Percentiles rank a stretch among this genome's conserved stretches.
Evolutionary conservation across 257 asterid species (phyloP).

Genomic region (Ehretia macrophylla): DNA sequence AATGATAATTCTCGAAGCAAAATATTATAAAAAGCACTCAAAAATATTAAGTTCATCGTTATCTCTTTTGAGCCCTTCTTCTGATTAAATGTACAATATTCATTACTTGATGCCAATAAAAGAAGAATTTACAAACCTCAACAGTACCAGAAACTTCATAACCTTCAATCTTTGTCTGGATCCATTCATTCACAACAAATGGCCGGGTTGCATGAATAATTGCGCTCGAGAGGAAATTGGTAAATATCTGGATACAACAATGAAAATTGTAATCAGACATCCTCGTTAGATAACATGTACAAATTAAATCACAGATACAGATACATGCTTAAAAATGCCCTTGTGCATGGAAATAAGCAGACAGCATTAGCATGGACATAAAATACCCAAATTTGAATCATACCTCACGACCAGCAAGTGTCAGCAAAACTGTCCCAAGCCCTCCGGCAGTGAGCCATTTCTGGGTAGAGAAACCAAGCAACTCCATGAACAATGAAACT

Average conservation of each 20-base stretch:
- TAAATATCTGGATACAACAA: slow-evolving; percentile 67
- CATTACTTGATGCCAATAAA: not conserved
- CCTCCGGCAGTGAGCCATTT: slow-evolving; percentile 99
- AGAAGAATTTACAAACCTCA: slow-evolving; percentile 51
- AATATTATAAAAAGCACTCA: too few species aligned
- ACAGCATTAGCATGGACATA: not conserved
- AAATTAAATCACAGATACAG: not conserved
- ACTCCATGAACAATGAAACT: slow-evolving; percentile 88
- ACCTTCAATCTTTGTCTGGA: slow-evolving; percentile 94
- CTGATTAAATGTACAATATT: not conserved
- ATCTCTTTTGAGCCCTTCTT: slow-evolving; percentile 1
- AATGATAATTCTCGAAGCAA: not conserved
- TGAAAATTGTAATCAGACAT: not conserved
- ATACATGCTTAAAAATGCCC: too few species aligned
- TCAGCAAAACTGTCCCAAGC: slow-evolving; percentile 94
- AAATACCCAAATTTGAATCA: not conserved
- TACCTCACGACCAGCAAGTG: slow-evolving; percentile 99
- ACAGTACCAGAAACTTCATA: slow-evolving; percentile 98
- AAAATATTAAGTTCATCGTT: too few species aligned
- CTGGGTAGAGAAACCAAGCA: slow-evolving; percentile 96
- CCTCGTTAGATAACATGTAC: not conserved
- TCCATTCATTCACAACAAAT: slow-evolving; percentile 87
- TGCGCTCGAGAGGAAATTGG: slow-evolving; percentile 94
- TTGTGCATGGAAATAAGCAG: slow-evolving; percentile 1
- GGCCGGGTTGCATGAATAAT: slow-evolving; percentile 97